Percentiles rank a stretch among this genome's conserved stretches.
These are phyloP conservation scores for Solanum pimpinellifolium DNA, from an alignment of 257 asterid species.

Conservation along the genomic window DNA sequence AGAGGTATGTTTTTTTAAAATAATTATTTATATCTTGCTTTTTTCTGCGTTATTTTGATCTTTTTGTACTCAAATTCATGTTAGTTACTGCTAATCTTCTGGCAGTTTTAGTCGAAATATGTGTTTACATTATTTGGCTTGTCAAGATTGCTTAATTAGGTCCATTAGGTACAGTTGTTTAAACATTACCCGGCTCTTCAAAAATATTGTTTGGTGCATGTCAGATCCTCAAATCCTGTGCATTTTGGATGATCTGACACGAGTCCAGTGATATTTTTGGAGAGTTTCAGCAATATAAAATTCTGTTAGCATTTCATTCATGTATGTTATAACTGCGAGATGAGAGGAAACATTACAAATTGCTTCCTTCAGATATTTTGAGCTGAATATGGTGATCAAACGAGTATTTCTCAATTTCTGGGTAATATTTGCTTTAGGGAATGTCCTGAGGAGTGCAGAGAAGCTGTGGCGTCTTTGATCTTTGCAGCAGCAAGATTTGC, in stretches of 20 bases:
- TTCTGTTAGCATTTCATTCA: neutral
- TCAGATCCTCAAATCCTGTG: neutral
- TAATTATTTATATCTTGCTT: neutral
- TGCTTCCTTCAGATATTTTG: neutral
- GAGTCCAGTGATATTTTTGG: neutral
- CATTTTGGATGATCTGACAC: neutral
- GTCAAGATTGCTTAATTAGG: neutral
- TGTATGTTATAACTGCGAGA: neutral
- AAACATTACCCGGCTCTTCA: neutral
- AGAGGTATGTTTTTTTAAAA: constrained; percentile 23
- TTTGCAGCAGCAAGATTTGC: constrained; percentile 90
- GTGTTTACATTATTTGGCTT: neutral
- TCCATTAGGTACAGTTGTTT: neutral
- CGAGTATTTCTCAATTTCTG: neutral
- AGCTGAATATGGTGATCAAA: neutral
- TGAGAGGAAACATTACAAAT: neutral
- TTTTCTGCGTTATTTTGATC: neutral
- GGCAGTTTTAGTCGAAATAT: neutral
- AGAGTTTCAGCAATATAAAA: neutral
- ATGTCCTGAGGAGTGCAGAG: constrained; percentile 85
- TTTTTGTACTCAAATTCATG: neutral
- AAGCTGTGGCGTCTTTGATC: constrained; percentile 66
- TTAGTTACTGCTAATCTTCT: neutral
- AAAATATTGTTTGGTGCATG: neutral
- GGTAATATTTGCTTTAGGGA: constrained; percentile 33